Evolutionary conservation across 2,329 filamentous ascomycete species (phyloP), one percentile per base, ranked within the genome.

Genomic region (Didymella arachidicola): DNA sequence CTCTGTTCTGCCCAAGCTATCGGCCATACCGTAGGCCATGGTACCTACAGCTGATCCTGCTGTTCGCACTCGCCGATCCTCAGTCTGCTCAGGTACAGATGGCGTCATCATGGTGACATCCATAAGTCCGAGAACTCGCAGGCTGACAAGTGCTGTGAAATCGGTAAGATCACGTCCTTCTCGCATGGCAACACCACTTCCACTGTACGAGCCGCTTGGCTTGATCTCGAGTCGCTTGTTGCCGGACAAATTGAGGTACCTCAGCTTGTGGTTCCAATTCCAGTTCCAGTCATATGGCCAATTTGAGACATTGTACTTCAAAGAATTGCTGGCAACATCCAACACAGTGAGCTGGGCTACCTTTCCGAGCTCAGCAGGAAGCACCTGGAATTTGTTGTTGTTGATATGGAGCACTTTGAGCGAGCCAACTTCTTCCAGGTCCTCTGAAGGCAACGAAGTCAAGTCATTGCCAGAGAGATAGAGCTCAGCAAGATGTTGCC

Each of bases 231-330:
- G 80, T 49, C 94, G 88, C 77, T 97, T 97, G 80, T 99, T 99
- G 50, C 95, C 95, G 0, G 94, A 98, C 72, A 99, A 83, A 72
- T 98, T 99, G 62, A 99, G 88, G 72, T 96, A 99, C 63, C 93
- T 90, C 65, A 99, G 81, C 69, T 97, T 96, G 47, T 91, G 92
- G 71, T 99, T 99, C 83, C 95, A 91, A 72, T 98, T 98, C 95
- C 95, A 99, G 71, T 99, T 99, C 95, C 95, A 99, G 75, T 99
- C 95, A 74, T 99, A 99, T 0, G 94, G 95, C 83, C 96, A 97
- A 72, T 99, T 99, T 29, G 93, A 95, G 46, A 99, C 96, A 74
- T 99, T 99, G 84, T 99, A 99, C 78, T 98, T 99, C 57, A 99
- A 82, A 22, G 87, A 88, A 73, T 99, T 99, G 82, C 91, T 97